These are phyloP conservation scores for Annulohypoxylon truncatum DNA, from an alignment of 2,329 filamentous ascomycete species.

Conservation along the genomic window DNA sequence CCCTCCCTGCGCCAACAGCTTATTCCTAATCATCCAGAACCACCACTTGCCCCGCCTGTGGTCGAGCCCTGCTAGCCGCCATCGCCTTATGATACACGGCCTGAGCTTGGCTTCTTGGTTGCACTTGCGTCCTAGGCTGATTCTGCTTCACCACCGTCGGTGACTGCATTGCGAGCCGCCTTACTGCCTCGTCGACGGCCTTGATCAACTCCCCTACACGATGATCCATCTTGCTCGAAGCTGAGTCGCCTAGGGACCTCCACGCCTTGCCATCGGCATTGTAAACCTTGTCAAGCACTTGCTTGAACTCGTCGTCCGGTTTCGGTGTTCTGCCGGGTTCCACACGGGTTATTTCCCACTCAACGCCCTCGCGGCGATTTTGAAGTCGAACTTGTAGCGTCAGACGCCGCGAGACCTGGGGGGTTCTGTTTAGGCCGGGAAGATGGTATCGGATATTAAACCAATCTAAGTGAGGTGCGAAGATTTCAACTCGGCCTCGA, in stretches of 20 bases:
- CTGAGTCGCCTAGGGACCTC: constrained; percentile 53
- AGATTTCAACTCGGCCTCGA: constrained; percentile 62
- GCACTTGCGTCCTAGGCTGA: constrained; percentile 35
- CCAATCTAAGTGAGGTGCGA: constrained; percentile 67
- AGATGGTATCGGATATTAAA: constrained; percentile 66
- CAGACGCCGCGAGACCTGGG: constrained; percentile 53
- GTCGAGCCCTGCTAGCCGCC: constrained; percentile 38
- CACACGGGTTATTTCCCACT: constrained; percentile 63
- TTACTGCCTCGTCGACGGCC: constrained; percentile 61
- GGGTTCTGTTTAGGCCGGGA: constrained; percentile 42
- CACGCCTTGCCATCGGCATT: constrained; percentile 44
- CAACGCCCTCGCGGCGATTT: constrained; percentile 59
- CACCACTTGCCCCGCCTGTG: constrained; percentile 37
- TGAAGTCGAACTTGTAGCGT: constrained; percentile 65
- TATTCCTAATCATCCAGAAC: constrained; percentile 36
- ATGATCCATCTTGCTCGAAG: constrained; percentile 54
- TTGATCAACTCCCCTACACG: constrained; percentile 60
- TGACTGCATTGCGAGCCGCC: constrained; percentile 50
- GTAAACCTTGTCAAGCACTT: constrained; percentile 47
- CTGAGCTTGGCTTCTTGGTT: constrained; percentile 36
- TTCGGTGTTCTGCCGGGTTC: constrained; percentile 41
- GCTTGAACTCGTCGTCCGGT: constrained; percentile 48
- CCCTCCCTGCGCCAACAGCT: constrained; percentile 13
- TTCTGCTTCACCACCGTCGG: constrained; percentile 42
- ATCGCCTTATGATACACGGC: constrained; percentile 39